These are phyloP conservation scores for Lactarius hengduanensis DNA, from an alignment of 768 basidiomycete species.

Conservation along the genomic window DNA sequence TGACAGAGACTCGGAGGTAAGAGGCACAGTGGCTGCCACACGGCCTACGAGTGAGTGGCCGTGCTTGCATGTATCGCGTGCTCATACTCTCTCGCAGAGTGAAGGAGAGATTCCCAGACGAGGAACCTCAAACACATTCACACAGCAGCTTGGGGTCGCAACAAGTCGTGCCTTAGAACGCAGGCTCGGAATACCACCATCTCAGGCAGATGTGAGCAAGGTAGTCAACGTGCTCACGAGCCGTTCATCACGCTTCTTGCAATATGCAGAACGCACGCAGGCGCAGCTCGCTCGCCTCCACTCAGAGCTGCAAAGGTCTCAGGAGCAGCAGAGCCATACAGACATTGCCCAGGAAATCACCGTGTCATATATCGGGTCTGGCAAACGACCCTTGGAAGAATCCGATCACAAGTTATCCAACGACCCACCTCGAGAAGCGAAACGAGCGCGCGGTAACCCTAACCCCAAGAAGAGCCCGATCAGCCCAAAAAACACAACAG, in stretches of 20 bases:
- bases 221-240: neutral
- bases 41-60: constrained; percentile 7
- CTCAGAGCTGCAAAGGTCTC: constrained; percentile 5
- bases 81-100: neutral
- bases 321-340: neutral
- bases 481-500: neutral
- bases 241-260: neutral
- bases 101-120: neutral
- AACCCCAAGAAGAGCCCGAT: neutral
- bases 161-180: constrained; percentile 14
- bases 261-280: constrained; percentile 12
- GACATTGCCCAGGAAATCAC: neutral
- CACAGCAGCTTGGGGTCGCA: constrained; percentile 5
- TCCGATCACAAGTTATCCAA: neutral
- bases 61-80: neutral
- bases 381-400: neutral
- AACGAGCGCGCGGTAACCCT: constrained; percentile 1
- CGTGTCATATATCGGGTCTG: neutral
- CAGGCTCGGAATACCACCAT: constrained; percentile 13
- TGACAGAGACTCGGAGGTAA: neutral
- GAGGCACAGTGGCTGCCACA: neutral
- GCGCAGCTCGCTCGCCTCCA: constrained; percentile 15
- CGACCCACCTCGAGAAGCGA: constrained; percentile 1
- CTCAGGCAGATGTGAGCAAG: neutral
- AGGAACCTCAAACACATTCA: neutral